Conservation (phyloP, 257 asterid species). For the Fraxinus quadrangulata region DNA sequence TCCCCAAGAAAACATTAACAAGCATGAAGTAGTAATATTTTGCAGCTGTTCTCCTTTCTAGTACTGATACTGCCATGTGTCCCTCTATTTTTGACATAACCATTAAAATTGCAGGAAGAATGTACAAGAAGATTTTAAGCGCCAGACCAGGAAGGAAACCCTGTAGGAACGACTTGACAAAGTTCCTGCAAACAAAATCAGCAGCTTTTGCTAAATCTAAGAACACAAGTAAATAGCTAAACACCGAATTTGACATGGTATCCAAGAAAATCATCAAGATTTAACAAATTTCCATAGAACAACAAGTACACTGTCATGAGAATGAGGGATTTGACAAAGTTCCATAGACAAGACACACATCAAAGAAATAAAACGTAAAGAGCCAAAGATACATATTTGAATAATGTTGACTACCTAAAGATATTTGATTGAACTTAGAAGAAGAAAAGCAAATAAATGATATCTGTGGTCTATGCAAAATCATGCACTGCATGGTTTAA, state of each 20-base stretch:
- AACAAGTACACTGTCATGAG: not conserved
- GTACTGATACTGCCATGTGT: slow-evolving; percentile 69
- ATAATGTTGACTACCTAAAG: not conserved
- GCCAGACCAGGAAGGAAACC: slow-evolving; percentile 96
- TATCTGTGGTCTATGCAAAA: not conserved
- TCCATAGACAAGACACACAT: not conserved
- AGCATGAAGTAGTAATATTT: slow-evolving; percentile 94
- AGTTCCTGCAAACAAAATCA: slow-evolving; percentile 60
- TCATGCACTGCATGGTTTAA: not conserved
- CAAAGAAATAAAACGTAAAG: not conserved
- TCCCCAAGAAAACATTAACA: slow-evolving; percentile 92
- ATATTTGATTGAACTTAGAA: not conserved
- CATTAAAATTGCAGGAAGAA: slow-evolving; percentile 75
- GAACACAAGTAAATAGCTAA: not conserved
- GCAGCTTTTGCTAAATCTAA: slow-evolving; percentile 15
- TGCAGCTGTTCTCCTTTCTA: slow-evolving; percentile 87
- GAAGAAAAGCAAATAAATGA: not conserved
- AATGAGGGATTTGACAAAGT: not conserved
- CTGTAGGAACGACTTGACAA: slow-evolving; percentile 84
- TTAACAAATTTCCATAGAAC: not conserved
- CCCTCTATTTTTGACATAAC: slow-evolving; percentile 94
- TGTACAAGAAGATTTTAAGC: slow-evolving; percentile 70
- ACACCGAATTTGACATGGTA: not conserved
- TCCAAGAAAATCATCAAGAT: not conserved
- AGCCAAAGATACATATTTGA: not conserved